A percentile compares a stretch with the other conserved stretches of the same genome.
These are phyloP conservation scores for Flaveria linearis DNA, from an alignment of 129 eudicot species.

Conservation along the genomic window DNA sequence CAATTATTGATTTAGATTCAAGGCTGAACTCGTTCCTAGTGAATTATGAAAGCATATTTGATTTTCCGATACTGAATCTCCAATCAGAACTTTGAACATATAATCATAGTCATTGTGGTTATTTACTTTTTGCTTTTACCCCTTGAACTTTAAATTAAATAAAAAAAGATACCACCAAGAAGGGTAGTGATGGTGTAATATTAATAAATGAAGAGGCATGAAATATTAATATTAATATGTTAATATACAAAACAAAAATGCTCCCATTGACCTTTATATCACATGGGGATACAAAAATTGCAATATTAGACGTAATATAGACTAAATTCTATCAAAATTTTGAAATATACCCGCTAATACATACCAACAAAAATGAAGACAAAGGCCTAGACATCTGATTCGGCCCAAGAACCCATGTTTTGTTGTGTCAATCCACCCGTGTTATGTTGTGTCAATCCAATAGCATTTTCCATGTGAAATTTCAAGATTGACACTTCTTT, in stretches of 20 bases:
- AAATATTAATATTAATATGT: neutral
- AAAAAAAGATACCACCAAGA: neutral
- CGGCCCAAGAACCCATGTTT: constrained; percentile 2
- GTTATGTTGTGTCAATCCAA: neutral
- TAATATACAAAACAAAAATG: neutral
- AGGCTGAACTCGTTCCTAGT: constrained; percentile 55
- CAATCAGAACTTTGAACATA: constrained; percentile 52
- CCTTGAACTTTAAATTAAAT: neutral
- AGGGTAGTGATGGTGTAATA: neutral
- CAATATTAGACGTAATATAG: neutral
- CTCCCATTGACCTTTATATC: neutral
- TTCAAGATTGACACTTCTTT: constrained; percentile 20
- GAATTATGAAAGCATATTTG: constrained; percentile 56
- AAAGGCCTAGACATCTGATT: neutral
- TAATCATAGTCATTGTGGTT: constrained; percentile 51
- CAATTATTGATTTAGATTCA: constrained; percentile 60
- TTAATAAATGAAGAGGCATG: neutral
- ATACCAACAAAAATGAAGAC: neutral
- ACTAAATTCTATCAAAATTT: constrained; percentile 20
- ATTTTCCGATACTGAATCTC: constrained; percentile 60
- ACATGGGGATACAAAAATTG: neutral
- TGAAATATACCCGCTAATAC: neutral
- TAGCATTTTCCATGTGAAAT: constrained; percentile 35
- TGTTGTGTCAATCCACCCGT: constrained; percentile 5
- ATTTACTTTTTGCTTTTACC: neutral